Base-by-base conservation (phyloP, 2,329 filamentous ascomycete genomes). In the Venturia carpophila region DNA sequence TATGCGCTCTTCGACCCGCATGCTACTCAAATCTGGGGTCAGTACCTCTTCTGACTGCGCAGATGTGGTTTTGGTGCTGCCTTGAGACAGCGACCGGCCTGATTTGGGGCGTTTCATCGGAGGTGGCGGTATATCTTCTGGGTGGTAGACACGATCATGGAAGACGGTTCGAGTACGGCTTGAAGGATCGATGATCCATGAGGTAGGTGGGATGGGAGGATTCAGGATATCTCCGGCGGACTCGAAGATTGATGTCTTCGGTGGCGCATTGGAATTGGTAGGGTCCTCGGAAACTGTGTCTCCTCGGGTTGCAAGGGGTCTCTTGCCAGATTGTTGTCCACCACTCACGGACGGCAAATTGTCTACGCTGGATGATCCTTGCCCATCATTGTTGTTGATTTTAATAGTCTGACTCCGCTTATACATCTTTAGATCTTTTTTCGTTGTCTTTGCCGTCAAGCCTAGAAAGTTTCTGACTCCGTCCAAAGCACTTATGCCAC, bases 1-100 rank as follows among this genome's bases (percentile, higher is more conserved):
- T 69, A 99, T 99, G 77, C 97, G 97, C 75, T 99, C 94, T 75
- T 99, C 94, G 0, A 97, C 92, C 68, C 90, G 91, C 86, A 97
- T 92, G 24, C 24, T 61, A n/a, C 15, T 41, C 17, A 34, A 17
- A n/a, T 68, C 73, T 27, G 56, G 39, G n/a, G 37, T 43, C 19
- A 49, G 24, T 10, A 34, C 30, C 37, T 60, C 63, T 9, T 43
- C 21, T 24, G 61, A 43, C 17, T 42, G 34, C 9, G 47, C 34
- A 9, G 34, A 39, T 2, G 47, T 24, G 6, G 39, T 39, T 41
- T 65, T 42, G 77, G 75, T 0, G 72, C 74, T 6, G 75, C 75
- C 1, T 68, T 70, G 45, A 71, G 66, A 27, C 30, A 34, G 1
- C n/a, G 55, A 52, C 3, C 19, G 37, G 43, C 34, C 39, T 52